Evolutionary conservation across 768 basidiomycete genomes (phyloP), one percentile per base, ranked within the genome.

Genomic region (Hypholoma fasciculare): DNA sequence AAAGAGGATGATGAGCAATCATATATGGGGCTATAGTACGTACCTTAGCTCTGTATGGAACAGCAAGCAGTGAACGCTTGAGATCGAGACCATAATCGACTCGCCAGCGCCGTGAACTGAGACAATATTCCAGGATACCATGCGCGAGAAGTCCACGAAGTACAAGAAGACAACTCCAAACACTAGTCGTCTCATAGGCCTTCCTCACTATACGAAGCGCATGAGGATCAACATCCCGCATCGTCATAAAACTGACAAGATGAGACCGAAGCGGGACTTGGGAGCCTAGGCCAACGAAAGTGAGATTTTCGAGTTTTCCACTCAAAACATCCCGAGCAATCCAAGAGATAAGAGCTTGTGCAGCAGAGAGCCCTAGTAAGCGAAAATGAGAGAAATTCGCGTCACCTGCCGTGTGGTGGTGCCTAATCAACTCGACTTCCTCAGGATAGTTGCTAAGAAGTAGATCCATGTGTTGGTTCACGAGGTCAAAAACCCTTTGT

Each of bases 1-100:
- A 47, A n/a, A n/a, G n/a, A n/a, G n/a, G n/a, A n/a, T n/a, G n/a
- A 34, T 46, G 17, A 36, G 1, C 20, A 34, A 11, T 13, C 26
- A 39, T n/a, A 23, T 4, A 23, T 23, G 16, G n/a, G 16, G 26
- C 37, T 17, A 60, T 26, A 1, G 51, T 16, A 3, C 58, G 2
- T 16, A 64, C 63, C 54, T 64, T 84, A 0, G 82, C 83, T 13
- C 76, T 71, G 54, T 80, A 84, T 0, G 83, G 82, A 0, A 84
- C 81, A 1, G 82, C 81, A 0, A 83, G 72, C 60, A 78, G 66
- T 1, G 80, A 74, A 3, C 83, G 74, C 5, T 47, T 59, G 2
- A 61, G 62, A 49, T 78, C 77, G 4, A 82, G 73, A 2, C 83
- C 82, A 60, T 80, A 84, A 48, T 84, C 77, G 0, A 84, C 82